Percentiles rank a stretch among this genome's conserved stretches.
These are phyloP conservation scores for Amaranthus tricolor DNA, from an alignment of 179 eudicot species.

Conservation along the genomic window DNA sequence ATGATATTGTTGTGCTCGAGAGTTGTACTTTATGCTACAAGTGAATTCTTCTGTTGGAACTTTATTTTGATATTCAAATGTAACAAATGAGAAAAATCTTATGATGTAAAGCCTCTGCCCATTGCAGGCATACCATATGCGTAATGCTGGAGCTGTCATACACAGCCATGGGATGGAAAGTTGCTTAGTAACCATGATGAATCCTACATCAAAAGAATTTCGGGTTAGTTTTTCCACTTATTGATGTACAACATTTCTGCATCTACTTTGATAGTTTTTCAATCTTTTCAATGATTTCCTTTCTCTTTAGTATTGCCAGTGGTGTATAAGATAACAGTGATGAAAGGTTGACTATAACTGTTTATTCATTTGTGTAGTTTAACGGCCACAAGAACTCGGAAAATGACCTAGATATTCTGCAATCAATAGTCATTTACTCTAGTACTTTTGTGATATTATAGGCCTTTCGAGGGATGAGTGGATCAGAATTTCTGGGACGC, in stretches of 20 bases:
- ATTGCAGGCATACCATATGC: slow-evolving; percentile 82
- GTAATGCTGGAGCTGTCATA: slow-evolving; percentile 95
- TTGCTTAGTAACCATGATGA: slow-evolving; percentile 87
- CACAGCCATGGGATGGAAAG: slow-evolving; percentile 99
- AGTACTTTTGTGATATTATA: background rate
- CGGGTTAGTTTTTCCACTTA: slow-evolving; percentile 45
- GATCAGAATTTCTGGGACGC: background rate
- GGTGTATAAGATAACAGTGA: background rate
- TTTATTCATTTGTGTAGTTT: background rate
- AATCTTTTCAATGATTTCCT: background rate
- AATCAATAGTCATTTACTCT: background rate
- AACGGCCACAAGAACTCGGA: background rate
- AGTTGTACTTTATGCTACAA: background rate
- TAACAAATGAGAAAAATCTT: background rate
- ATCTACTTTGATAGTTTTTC: background rate
- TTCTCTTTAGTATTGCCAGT: slow-evolving; percentile 1
- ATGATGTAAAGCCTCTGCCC: slow-evolving; percentile 2
- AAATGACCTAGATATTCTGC: background rate
- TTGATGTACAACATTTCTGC: slow-evolving; percentile 5
- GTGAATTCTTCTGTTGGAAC: background rate
- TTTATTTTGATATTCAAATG: background rate
- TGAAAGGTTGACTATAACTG: background rate
- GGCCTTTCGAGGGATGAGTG: background rate
- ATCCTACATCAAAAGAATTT: slow-evolving; percentile 83
- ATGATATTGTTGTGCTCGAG: background rate